A percentile compares a stretch with the other conserved stretches of the same genome.
These are phyloP conservation scores for Serendipita vermifera DNA, from an alignment of 768 basidiomycete genomes.

Conservation along the genomic window DNA sequence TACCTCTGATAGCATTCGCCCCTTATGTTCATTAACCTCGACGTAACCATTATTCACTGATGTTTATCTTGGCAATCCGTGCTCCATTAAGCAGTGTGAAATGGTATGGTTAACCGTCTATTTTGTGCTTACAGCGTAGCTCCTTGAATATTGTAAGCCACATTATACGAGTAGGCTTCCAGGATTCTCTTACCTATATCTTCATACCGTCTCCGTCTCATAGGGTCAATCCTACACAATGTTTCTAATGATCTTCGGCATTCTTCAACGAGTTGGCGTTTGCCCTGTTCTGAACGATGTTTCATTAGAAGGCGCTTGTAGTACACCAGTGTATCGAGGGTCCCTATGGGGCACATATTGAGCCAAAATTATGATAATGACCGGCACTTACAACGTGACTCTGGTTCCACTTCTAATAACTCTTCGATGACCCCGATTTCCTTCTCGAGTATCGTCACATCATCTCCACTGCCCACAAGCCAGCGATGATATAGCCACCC, in stretches of 20 bases:
- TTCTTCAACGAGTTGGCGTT: constrained; percentile 26
- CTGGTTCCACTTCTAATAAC: constrained; percentile 75
- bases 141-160: not conserved
- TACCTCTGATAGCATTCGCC: too few relatives aligned
- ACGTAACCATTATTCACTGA: too few relatives aligned
- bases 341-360: constrained; percentile 46
- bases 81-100: too few relatives aligned
- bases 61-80: too few relatives aligned
- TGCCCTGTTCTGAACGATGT: constrained; percentile 28
- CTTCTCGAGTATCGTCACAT: constrained; percentile 43
- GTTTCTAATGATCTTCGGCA: constrained; percentile 41
- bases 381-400: constrained; percentile 66
- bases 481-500: constrained; percentile 99
- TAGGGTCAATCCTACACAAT: constrained; percentile 51
- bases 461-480: constrained; percentile 73
- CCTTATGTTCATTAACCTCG: too few relatives aligned
- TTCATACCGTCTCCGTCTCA: constrained; percentile 52
- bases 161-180: not conserved
- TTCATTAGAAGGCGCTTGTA: constrained; percentile 62
- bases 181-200: constrained; percentile 29
- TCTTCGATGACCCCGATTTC: constrained; percentile 76
- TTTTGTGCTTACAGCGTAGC: not conserved
- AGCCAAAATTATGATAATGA: constrained; percentile 7
- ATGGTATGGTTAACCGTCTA: too few relatives aligned
- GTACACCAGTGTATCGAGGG: constrained; percentile 80